Percentiles rank a stretch among this genome's conserved stretches.
Evolutionary conservation across 345 rosid species (phyloP).

Genomic region (Populus davidiana): DNA sequence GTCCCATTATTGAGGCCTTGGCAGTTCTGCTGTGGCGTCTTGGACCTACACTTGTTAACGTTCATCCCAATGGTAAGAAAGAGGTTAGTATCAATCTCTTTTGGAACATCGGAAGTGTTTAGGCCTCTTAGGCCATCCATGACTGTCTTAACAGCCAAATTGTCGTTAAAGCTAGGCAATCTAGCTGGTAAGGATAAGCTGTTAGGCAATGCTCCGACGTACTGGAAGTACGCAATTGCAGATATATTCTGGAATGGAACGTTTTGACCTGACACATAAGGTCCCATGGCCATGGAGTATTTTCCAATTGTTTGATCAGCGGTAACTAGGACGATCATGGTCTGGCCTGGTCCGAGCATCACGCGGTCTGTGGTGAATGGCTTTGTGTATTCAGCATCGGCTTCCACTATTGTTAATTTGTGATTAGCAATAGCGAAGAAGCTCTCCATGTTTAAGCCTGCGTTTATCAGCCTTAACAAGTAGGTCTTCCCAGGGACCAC

Average conservation of each 20-base stretch:
- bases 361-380: slow-evolving; percentile 60
- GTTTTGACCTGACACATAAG: slow-evolving; percentile 59
- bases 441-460: slow-evolving; percentile 73
- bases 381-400: slow-evolving; percentile 79
- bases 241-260: slow-evolving; percentile 63
- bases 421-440: slow-evolving; percentile 81
- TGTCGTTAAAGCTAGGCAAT: slow-evolving; percentile 61
- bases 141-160: slow-evolving; percentile 63
- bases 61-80: slow-evolving; percentile 67
- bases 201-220: slow-evolving; percentile 53
- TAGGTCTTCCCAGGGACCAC: slow-evolving; percentile 72
- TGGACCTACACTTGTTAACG: slow-evolving; percentile 61
- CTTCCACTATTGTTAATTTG: slow-evolving; percentile 73
- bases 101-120: slow-evolving; percentile 45
- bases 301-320: slow-evolving; percentile 69
- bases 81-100: slow-evolving; percentile 49
- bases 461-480: slow-evolving; percentile 68
- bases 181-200: slow-evolving; percentile 54
- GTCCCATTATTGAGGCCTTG: slow-evolving; percentile 50
- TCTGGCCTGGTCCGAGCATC: slow-evolving; percentile 92
- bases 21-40: slow-evolving; percentile 50
- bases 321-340: slow-evolving; percentile 71
- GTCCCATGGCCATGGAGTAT: slow-evolving; percentile 83
- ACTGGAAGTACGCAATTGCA: slow-evolving; percentile 58
- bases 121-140: slow-evolving; percentile 79